Evolutionary conservation across 305 asterid genomes (phyloP).

Genomic region (Solanum hybrid): DNA sequence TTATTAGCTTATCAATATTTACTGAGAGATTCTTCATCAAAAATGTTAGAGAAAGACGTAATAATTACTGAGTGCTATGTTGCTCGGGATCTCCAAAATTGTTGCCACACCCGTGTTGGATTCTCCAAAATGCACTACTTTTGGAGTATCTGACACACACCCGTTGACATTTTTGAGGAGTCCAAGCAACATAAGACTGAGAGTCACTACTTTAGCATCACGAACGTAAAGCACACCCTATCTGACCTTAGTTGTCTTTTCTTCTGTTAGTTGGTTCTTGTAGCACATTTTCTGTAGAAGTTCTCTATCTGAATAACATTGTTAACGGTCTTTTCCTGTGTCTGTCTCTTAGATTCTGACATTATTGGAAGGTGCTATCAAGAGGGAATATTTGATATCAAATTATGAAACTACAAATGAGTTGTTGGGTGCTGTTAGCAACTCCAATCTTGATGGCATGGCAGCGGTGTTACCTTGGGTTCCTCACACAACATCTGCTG

Average conservation of each 20-base stretch:
- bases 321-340: not conserved
- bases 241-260: not conserved
- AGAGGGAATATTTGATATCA: slow-evolving; percentile 44
- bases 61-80: not conserved
- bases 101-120: not conserved
- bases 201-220: not conserved
- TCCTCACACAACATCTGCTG: slow-evolving; percentile 65
- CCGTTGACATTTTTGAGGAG: not conserved
- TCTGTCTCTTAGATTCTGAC: slow-evolving; percentile 39
- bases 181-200: not conserved
- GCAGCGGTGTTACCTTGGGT: slow-evolving; percentile 61
- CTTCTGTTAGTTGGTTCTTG: not conserved
- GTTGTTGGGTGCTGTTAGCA: slow-evolving; percentile 30
- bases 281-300: not conserved
- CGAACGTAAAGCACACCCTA: not conserved
- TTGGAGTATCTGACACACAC: not conserved
- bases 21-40: not conserved
- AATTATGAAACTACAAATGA: slow-evolving; percentile 53
- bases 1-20: not conserved
- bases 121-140: not conserved
- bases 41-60: not conserved
- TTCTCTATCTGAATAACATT: not conserved
- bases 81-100: not conserved
- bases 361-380: slow-evolving; percentile 49
- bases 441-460: slow-evolving; percentile 20